Evolutionary conservation across 768 basidiomycete genomes (phyloP).

Genomic region (Dioszegia crocea): DNA sequence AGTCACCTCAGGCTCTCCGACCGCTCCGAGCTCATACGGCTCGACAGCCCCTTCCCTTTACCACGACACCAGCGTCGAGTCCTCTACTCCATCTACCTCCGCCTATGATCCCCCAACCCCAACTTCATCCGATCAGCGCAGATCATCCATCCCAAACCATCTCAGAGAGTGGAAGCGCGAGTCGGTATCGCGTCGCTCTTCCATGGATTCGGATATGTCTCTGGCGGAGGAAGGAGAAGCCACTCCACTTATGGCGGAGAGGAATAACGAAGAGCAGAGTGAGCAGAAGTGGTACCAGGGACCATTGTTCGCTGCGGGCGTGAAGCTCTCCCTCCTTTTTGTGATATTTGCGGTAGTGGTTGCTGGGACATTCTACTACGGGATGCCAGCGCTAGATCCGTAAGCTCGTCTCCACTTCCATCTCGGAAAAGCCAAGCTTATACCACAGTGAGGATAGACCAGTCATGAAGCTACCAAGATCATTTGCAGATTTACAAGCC

Average conservation of each 20-base stretch:
- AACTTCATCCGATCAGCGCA: neutral
- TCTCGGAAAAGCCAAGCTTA: neutral
- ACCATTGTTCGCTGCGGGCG: slow-evolving; percentile 70
- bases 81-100: neutral
- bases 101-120: slow-evolving; percentile 1
- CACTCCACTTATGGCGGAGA: slow-evolving; percentile 16
- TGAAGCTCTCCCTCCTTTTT: slow-evolving; percentile 81
- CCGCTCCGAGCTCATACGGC: slow-evolving; percentile 2
- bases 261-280: slow-evolving; percentile 1
- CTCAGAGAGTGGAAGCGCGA: slow-evolving; percentile 1
- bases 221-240: slow-evolving; percentile 37
- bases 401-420: slow-evolving; percentile 51
- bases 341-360: slow-evolving; percentile 64
- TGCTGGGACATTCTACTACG: slow-evolving; percentile 71
- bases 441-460: slow-evolving; percentile 61
- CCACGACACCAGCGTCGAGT: neutral
- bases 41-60: neutral
- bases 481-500: slow-evolving; percentile 77
- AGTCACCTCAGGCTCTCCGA: neutral
- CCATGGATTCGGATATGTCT: slow-evolving; percentile 10
- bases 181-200: neutral
- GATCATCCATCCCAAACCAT: slow-evolving; percentile 1
- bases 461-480: slow-evolving; percentile 74
- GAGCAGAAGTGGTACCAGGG: slow-evolving; percentile 41
- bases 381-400: slow-evolving; percentile 74